phyloP scores from a whole-genome alignment of 371 early-diverging fungal genomes.

The Cokeromyces recurvatus region DNA sequence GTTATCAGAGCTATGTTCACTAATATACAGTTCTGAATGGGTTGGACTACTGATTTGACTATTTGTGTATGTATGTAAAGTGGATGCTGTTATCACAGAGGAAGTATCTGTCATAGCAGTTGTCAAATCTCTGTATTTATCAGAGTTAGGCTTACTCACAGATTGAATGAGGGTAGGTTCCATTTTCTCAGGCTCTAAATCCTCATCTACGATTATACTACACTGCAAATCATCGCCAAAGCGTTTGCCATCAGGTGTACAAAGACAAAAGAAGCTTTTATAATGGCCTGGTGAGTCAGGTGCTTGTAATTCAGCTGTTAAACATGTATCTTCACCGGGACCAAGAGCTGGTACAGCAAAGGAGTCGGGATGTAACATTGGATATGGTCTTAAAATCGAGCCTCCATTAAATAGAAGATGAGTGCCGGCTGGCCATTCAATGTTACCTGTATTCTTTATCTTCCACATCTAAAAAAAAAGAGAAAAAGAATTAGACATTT shows the following conservation, averaged over 20 bases:
- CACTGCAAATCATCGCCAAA: constrained; percentile 72
- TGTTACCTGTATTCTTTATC: constrained; percentile 56
- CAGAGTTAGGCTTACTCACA: too few species aligned
- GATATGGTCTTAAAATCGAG: constrained; percentile 30
- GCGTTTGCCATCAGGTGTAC: constrained; percentile 49
- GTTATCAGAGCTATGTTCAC: too few species aligned
- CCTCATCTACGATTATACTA: constrained; percentile 43
- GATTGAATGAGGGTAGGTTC: too few species aligned
- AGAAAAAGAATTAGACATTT: neutral
- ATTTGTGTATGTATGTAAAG: constrained; percentile 4
- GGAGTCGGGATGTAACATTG: constrained; percentile 15
- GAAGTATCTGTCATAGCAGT: neutral
- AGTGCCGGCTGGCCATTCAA: constrained; percentile 61
- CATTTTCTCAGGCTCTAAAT: constrained; percentile 6
- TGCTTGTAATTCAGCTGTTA: constrained; percentile 62
- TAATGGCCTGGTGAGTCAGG: constrained; percentile 59
- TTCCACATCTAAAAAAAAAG: constrained; percentile 60
- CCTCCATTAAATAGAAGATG: constrained; percentile 55
- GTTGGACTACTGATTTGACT: constrained; percentile 15
- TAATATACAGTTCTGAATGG: constrained; percentile 4
- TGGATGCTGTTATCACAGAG: neutral
- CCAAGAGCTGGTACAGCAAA: constrained; percentile 45
- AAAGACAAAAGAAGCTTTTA: constrained; percentile 60
- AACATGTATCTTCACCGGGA: constrained; percentile 48
- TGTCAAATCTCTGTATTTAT: constrained; percentile 5